A percentile compares a stretch with the other conserved stretches of the same genome.
Evolutionary conservation across 805 yeast species (phyloP).

Genomic region (Tetrapisispora arboricola): DNA sequence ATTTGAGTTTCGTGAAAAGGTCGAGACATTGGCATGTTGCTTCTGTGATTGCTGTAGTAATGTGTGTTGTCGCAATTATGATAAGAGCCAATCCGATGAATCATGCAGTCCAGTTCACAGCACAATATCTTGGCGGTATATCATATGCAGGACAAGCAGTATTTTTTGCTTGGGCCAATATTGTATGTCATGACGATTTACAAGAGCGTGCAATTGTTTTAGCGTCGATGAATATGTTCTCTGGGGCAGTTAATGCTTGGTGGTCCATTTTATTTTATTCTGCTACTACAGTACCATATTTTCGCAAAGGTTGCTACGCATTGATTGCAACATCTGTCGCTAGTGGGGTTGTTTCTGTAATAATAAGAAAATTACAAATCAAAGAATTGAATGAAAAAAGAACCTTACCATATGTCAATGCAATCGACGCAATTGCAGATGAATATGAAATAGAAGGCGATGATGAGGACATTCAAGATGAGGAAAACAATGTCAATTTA

Average conservation of each 20-base stretch:
- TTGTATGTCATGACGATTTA: constrained; percentile 46
- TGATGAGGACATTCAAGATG: constrained; percentile 1
- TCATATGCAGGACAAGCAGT: constrained; percentile 52
- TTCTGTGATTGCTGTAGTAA: constrained; percentile 32
- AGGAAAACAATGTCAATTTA: no score
- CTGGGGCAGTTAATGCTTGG: constrained; percentile 56
- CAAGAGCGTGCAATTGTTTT: constrained; percentile 56
- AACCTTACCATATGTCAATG: constrained; percentile 19
- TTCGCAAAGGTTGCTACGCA: constrained; percentile 45
- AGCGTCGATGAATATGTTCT: constrained; percentile 58
- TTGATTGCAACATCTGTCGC: constrained; percentile 42
- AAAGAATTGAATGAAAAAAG: constrained; percentile 25
- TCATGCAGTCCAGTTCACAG: constrained; percentile 36
- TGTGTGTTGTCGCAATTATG: constrained; percentile 40
- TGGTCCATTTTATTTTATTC: constrained; percentile 46
- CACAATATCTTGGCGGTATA: constrained; percentile 46
- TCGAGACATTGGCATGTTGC: constrained; percentile 45
- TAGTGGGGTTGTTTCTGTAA: constrained; percentile 32
- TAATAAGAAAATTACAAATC: constrained; percentile 36
- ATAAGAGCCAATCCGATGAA: constrained; percentile 34
- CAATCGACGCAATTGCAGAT: constrained; percentile 18
- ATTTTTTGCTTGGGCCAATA: constrained; percentile 55
- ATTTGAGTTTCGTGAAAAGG: constrained; percentile 34
- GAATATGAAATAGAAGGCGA: constrained; percentile 8
- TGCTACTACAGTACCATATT: constrained; percentile 43